A percentile compares a stretch with the other conserved stretches of the same genome.
These are phyloP conservation scores for Calocybe gangraenosa DNA, from an alignment of 768 basidiomycete species.

Conservation along the genomic window DNA sequence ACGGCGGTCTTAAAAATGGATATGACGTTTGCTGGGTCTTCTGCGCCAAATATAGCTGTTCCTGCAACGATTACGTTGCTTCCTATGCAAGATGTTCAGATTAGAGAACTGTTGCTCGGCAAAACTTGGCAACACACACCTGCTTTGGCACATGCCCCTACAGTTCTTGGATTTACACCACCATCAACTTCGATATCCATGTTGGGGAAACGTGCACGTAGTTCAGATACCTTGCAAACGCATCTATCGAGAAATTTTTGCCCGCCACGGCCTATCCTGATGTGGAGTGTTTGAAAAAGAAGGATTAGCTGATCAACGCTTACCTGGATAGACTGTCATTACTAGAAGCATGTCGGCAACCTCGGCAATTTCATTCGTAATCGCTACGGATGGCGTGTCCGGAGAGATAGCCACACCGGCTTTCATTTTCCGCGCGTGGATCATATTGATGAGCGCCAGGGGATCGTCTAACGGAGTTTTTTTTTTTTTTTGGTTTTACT, in stretches of 20 bases:
- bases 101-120: background rate
- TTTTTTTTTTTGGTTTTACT: slow-evolving; percentile 1
- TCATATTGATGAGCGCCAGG: slow-evolving; percentile 69
- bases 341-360: slow-evolving; percentile 94
- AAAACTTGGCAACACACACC: slow-evolving; percentile 38
- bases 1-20: slow-evolving; percentile 42
- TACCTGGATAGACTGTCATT: slow-evolving; percentile 96
- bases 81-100: slow-evolving; percentile 40
- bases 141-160: slow-evolving; percentile 84
- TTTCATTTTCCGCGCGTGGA: slow-evolving; percentile 83
- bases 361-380: slow-evolving; percentile 80
- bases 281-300: background rate
- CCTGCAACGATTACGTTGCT: slow-evolving; percentile 99
- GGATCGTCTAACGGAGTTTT: slow-evolving; percentile 49
- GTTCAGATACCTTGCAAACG: slow-evolving; percentile 87
- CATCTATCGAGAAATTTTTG: slow-evolving; percentile 95
- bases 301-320: background rate
- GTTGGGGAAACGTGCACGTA: slow-evolving; percentile 84
- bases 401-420: slow-evolving; percentile 97
- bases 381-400: slow-evolving; percentile 83
- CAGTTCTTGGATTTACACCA: slow-evolving; percentile 89
- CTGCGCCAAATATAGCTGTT: slow-evolving; percentile 86
- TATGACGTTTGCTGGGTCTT: slow-evolving; percentile 79
- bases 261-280: slow-evolving; percentile 71
- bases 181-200: slow-evolving; percentile 99